These are phyloP conservation scores for Tulasnella sp. DNA, from an alignment of 768 basidiomycete species.

Conservation along the genomic window DNA sequence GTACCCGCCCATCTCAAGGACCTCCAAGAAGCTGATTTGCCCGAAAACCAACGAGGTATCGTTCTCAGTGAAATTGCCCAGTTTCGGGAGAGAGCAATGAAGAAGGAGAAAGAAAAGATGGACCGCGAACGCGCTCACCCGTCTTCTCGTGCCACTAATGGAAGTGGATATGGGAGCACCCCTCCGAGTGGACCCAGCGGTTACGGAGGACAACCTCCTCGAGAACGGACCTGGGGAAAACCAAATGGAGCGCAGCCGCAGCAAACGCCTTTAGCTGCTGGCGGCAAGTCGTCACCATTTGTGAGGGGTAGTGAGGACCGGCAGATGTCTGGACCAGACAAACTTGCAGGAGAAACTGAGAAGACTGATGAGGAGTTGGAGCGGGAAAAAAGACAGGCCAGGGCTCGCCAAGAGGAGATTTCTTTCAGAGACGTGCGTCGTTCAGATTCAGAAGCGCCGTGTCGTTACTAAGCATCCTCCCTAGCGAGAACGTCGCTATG, in stretches of 20 bases:
- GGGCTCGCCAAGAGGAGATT: conserved; percentile 66
- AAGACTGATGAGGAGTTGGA: conserved; percentile 88
- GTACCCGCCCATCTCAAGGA: conserved; percentile 96
- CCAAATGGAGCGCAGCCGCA: conserved; percentile 24
- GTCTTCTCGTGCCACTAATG: neutral
- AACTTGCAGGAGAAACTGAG: conserved; percentile 21
- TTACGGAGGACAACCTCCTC: conserved; percentile 27
- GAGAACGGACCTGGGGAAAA: conserved; percentile 69
- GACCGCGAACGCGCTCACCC: conserved; percentile 4
- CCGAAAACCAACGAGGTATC: conserved; percentile 82
- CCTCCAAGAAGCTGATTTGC: conserved; percentile 90
- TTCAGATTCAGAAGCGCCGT: neutral
- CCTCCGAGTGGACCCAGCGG: conserved; percentile 45
- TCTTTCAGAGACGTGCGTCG: conserved; percentile 74
- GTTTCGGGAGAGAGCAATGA: conserved; percentile 88
- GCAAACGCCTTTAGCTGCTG: conserved; percentile 55
- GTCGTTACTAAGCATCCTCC: conserved; percentile 1
- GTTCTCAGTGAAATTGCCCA: conserved; percentile 94
- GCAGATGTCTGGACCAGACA: conserved; percentile 19
- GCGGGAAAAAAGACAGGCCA: conserved; percentile 59
- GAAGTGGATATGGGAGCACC: neutral
- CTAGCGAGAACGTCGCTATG: conserved; percentile 82
- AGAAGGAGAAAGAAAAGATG: conserved; percentile 79
- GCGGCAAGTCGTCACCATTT: conserved; percentile 64
- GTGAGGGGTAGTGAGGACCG: conserved; percentile 37